These are phyloP conservation scores for Pulicaria dysenterica DNA, from an alignment of 129 eudicot genomes.

Conservation along the genomic window DNA sequence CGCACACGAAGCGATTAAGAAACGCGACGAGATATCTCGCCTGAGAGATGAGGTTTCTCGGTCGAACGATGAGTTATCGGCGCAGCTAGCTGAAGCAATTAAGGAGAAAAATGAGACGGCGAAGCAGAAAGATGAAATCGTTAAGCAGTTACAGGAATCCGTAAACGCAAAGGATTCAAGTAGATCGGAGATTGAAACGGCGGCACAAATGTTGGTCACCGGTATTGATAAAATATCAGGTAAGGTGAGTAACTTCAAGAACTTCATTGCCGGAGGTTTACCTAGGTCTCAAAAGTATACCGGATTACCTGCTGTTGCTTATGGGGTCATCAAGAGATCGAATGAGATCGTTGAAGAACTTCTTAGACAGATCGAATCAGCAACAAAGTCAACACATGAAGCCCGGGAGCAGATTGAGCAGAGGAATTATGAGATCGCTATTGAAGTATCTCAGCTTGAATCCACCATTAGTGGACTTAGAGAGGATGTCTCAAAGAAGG, in stretches of 20 bases:
- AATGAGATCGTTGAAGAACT: slow-evolving; percentile 92
- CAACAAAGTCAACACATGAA: slow-evolving; percentile 57
- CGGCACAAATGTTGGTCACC: slow-evolving; percentile 68
- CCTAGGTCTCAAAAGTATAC: slow-evolving; percentile 78
- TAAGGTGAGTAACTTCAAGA: slow-evolving; percentile 61
- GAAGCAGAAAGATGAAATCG: slow-evolving; percentile 47
- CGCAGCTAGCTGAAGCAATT: slow-evolving; percentile 38
- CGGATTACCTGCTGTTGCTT: slow-evolving; percentile 80
- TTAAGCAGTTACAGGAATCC: slow-evolving; percentile 57
- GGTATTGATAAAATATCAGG: slow-evolving; percentile 80
- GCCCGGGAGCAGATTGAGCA: slow-evolving; percentile 71
- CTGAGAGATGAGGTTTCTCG: slow-evolving; percentile 48
- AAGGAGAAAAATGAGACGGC: slow-evolving; percentile 42
- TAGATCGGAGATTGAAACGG: slow-evolving; percentile 70
- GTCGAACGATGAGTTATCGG: slow-evolving; percentile 37
- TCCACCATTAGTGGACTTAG: slow-evolving; percentile 65
- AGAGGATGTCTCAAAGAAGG: slow-evolving; percentile 62
- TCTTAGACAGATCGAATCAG: slow-evolving; percentile 56
- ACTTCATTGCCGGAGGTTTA: slow-evolving; percentile 62
- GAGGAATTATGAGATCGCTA: slow-evolving; percentile 84
- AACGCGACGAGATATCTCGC: slow-evolving; percentile 65
- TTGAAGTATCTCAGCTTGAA: slow-evolving; percentile 84
- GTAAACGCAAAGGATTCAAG: slow-evolving; percentile 50
- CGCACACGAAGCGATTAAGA: slow-evolving; percentile 76
- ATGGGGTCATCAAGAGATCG: slow-evolving; percentile 80